A percentile compares a stretch with the other conserved stretches of the same genome.
These are phyloP conservation scores for Cyclotella sp. DNA, from an alignment of 108 stramenopile genomes.

Conservation along the genomic window DNA sequence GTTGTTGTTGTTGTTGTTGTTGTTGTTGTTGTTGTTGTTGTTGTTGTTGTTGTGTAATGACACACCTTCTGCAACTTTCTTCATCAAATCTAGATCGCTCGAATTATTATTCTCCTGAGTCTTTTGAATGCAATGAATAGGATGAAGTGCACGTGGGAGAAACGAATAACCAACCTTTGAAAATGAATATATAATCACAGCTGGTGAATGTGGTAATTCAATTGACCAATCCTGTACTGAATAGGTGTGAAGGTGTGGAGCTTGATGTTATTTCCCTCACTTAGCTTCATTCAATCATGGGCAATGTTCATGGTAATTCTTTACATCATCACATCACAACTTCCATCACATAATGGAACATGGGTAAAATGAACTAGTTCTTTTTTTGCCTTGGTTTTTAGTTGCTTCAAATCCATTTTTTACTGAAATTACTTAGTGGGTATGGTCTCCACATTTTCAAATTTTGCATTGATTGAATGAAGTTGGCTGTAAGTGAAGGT, in stretches of 20 bases:
- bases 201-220: neutral
- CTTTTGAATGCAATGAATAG: neutral
- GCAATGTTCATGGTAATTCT: neutral
- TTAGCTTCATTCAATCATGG: neutral
- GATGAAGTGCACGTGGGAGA: neutral
- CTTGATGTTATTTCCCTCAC: neutral
- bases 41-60: neutral
- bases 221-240: neutral
- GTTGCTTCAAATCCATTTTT: neutral
- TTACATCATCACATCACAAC: neutral
- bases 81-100: too few species aligned
- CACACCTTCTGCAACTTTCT: neutral
- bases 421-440: neutral
- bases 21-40: too few species aligned
- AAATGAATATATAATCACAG: neutral
- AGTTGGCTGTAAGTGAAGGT: too few species aligned
- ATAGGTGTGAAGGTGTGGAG: neutral
- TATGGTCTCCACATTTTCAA: neutral
- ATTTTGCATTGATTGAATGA: too few species aligned
- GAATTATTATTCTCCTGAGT: neutral
- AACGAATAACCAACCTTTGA: too few species aligned
- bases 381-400: neutral
- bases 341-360: neutral
- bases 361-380: neutral
- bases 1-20: too few species aligned